Conservation (phyloP, 139 green algal genomes). For the Chlamydomonas sp. region DNA sequence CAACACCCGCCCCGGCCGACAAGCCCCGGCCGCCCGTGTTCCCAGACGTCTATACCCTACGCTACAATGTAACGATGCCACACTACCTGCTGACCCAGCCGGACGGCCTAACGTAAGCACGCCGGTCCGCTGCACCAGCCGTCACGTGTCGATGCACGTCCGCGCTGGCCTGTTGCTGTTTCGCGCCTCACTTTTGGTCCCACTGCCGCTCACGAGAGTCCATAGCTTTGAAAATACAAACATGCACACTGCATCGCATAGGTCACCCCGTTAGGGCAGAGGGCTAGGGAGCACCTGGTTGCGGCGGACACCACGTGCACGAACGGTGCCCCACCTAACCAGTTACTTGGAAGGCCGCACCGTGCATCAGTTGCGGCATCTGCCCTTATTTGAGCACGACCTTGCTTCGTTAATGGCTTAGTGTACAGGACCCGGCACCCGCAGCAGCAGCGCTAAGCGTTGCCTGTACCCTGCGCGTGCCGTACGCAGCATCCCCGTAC, state of each 20-base stretch:
- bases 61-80: conserved; percentile 43
- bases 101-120: not conserved
- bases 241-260: too few relatives aligned
- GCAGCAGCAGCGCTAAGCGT: too few relatives aligned
- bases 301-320: not conserved
- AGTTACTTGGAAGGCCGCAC: not conserved
- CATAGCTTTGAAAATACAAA: too few relatives aligned
- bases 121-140: too few relatives aligned
- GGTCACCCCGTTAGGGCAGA: too few relatives aligned
- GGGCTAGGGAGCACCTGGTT: too few relatives aligned
- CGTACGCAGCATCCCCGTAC: conserved; percentile 25
- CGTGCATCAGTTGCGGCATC: not conserved
- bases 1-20: not conserved
- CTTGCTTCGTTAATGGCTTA: too few relatives aligned
- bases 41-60: conserved; percentile 7
- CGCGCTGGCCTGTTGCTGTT: not conserved
- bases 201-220: too few relatives aligned
- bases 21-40: conserved; percentile 9
- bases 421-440: too few relatives aligned
- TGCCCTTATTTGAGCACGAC: not conserved
- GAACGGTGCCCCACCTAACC: not conserved
- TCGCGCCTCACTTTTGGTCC: not conserved
- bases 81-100: conserved; percentile 49
- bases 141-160: not conserved
- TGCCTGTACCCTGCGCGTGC: not conserved